phyloP scores from a whole-genome alignment of 2,329 filamentous ascomycete species.

The Rutstroemia sp. region DNA sequence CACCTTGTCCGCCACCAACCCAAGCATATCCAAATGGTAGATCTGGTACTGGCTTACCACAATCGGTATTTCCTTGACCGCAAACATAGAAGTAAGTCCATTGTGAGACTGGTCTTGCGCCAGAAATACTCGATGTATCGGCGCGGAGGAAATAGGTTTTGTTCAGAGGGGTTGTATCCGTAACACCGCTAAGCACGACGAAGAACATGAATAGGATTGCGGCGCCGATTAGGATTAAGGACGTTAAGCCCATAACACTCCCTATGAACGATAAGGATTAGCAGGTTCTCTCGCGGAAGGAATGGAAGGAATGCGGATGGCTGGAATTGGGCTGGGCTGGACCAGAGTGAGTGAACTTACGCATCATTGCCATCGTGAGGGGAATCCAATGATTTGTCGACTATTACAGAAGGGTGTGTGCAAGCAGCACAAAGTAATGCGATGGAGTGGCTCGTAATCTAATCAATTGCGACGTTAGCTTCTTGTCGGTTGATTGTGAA shows the following conservation, averaged over 20 bases:
- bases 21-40: conserved; percentile 67
- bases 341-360: no score
- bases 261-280: conserved; percentile 33
- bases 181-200: conserved; percentile 54
- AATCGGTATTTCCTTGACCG: conserved; percentile 55
- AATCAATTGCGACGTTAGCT: no score
- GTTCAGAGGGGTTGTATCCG: conserved; percentile 52
- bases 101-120: conserved; percentile 58
- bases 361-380: no score
- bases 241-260: conserved; percentile 45
- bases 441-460: no score
- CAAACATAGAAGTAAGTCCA: conserved; percentile 93
- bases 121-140: conserved; percentile 64
- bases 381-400: no score
- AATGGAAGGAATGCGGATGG: no score
- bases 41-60: conserved; percentile 54
- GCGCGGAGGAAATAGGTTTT: conserved; percentile 81
- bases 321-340: no score
- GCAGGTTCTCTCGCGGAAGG: background rate
- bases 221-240: conserved; percentile 54
- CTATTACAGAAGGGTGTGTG: no score
- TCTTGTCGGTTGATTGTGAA: no score
- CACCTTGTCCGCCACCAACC: conserved; percentile 44
- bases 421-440: no score
- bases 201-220: conserved; percentile 59